Percentiles rank a stretch among this genome's conserved stretches.
Conservation (phyloP, 2,329 filamentous ascomycete genomes). For the Diatrype stigma region DNA sequence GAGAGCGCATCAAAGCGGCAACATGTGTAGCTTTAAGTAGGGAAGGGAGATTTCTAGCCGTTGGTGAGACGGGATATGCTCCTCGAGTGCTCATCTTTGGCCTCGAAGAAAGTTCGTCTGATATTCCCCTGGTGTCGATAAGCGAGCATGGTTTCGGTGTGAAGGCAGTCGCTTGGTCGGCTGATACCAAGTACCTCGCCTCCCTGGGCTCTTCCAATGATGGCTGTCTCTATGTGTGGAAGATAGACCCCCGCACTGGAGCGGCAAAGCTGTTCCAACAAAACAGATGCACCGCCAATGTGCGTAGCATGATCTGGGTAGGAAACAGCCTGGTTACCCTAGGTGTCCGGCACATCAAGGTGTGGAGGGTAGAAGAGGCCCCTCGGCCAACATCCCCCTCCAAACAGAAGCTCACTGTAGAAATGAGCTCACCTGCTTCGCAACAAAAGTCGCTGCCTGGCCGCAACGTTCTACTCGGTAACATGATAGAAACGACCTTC, state of each 20-base stretch:
- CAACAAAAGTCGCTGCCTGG: constrained; percentile 70
- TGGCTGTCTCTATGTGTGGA: constrained; percentile 91
- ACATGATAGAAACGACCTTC: constrained; percentile 79
- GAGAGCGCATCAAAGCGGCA: constrained; percentile 89
- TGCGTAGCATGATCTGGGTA: constrained; percentile 88
- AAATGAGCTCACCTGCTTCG: constrained; percentile 36
- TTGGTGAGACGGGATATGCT: constrained; percentile 93
- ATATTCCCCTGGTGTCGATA: constrained; percentile 78
- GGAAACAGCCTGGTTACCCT: constrained; percentile 79
- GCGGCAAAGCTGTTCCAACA: constrained; percentile 76
- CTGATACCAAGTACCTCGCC: constrained; percentile 80
- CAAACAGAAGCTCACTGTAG: constrained; percentile 54
- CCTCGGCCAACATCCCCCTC: constrained; percentile 52
- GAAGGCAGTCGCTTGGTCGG: constrained; percentile 81
- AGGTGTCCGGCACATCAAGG: constrained; percentile 86
- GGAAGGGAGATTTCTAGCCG: constrained; percentile 81
- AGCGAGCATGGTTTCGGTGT: constrained; percentile 90
- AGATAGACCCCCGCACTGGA: constrained; percentile 76
- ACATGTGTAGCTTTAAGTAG: constrained; percentile 86
- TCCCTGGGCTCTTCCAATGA: constrained; percentile 87
- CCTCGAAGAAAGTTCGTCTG: constrained; percentile 72
- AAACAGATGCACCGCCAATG: constrained; percentile 83
- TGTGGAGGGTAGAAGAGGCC: constrained; percentile 79
- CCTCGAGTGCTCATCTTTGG: constrained; percentile 89
- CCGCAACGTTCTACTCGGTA: constrained; percentile 80